Percentiles rank a stretch among this genome's conserved stretches.
phyloP scores from a whole-genome alignment of 2,329 filamentous ascomycete species.

The Cytospora piceicola region DNA sequence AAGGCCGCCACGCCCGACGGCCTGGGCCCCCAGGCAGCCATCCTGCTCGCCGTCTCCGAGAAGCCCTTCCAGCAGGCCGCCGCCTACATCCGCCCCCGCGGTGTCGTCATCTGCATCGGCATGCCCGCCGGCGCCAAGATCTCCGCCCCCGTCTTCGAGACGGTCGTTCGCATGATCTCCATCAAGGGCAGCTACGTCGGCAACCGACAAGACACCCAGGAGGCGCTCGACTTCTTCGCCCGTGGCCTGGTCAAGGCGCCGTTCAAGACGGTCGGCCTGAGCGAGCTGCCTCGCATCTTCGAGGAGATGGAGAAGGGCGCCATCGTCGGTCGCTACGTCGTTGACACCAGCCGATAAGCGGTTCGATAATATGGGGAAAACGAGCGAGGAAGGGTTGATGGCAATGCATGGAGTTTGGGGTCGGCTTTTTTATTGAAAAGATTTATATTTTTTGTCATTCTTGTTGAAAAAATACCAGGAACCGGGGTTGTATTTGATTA shows the following conservation, averaged over 20 bases:
- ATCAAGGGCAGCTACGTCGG: constrained; percentile 96
- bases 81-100: constrained; percentile 81
- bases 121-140: constrained; percentile 81
- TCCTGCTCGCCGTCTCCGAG: constrained; percentile 85
- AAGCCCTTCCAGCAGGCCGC: constrained; percentile 95
- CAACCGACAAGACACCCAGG: constrained; percentile 83
- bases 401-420: constrained; percentile 17
- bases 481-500: background rate
- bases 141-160: constrained; percentile 84
- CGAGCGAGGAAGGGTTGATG: background rate
- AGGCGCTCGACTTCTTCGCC: constrained; percentile 88
- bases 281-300: constrained; percentile 79
- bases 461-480: background rate
- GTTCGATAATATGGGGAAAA: background rate
- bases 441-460: no score
- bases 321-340: constrained; percentile 78
- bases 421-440: constrained; percentile 3
- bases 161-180: constrained; percentile 84
- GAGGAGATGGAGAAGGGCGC: constrained; percentile 71
- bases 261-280: constrained; percentile 82
- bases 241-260: constrained; percentile 85
- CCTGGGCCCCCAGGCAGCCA: constrained; percentile 82
- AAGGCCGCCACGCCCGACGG: constrained; percentile 79
- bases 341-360: constrained; percentile 69
- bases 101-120: constrained; percentile 86